Conservation (phyloP, 495 filamentous ascomycete species). For the Stereocaulon alpinum region DNA sequence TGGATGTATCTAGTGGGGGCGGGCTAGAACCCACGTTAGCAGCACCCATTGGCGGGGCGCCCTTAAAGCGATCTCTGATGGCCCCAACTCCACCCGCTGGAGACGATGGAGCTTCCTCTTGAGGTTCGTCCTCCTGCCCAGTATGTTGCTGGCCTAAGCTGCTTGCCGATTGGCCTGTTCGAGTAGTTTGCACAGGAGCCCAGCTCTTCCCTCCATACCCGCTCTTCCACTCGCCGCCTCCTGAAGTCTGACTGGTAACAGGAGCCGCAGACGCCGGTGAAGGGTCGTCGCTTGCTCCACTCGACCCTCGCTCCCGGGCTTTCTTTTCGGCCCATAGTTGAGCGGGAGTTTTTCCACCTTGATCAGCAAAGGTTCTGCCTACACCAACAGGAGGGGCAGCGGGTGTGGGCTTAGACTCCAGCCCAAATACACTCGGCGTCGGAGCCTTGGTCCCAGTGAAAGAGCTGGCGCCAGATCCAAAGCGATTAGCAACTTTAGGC, state of each 20-base stretch:
- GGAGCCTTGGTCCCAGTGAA: slow-evolving; percentile 86
- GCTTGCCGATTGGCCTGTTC: slow-evolving; percentile 55
- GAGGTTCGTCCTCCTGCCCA: slow-evolving; percentile 42
- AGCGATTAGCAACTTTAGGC: slow-evolving; percentile 85
- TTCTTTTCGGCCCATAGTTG: slow-evolving; percentile 98
- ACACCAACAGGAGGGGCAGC: slow-evolving; percentile 58
- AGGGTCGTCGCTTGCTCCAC: slow-evolving; percentile 31
- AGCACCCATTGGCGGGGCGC: slow-evolving; percentile 55
- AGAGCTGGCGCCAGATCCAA: slow-evolving; percentile 51
- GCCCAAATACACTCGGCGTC: slow-evolving; percentile 55
- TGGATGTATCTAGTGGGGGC: slow-evolving; percentile 50
- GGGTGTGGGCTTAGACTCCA: slow-evolving; percentile 40
- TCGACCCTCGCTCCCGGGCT: slow-evolving; percentile 58
- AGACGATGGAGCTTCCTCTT: slow-evolving; percentile 39
- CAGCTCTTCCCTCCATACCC: slow-evolving; percentile 80
- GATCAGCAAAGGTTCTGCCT: slow-evolving; percentile 84
- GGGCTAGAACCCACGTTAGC: slow-evolving; percentile 41
- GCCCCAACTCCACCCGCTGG: slow-evolving; percentile 52
- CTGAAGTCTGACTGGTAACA: slow-evolving; percentile 52
- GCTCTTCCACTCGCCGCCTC: slow-evolving; percentile 70
- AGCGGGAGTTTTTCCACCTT: slow-evolving; percentile 91
- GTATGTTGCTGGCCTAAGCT: slow-evolving; percentile 47
- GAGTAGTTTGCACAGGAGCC: slow-evolving; percentile 66
- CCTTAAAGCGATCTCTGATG: slow-evolving; percentile 68
- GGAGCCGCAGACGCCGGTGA: slow-evolving; percentile 33